A percentile compares a stretch with the other conserved stretches of the same genome.
Conservation (phyloP, 257 asterid genomes). For the Petrea volubilis region DNA sequence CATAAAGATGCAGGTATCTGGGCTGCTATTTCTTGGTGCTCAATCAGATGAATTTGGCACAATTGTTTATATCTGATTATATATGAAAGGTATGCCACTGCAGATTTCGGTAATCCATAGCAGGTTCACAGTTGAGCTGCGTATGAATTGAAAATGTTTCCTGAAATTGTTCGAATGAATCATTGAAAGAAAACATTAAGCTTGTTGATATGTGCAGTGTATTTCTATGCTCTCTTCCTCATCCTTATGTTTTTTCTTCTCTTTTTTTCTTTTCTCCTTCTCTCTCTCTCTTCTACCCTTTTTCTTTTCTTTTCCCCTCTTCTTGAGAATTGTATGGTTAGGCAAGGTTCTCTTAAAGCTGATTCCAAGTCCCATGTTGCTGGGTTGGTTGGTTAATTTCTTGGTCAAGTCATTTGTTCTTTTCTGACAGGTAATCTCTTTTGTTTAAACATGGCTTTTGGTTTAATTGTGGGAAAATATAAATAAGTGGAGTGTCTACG, state of each 20-base stretch:
- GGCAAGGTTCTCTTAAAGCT: slow-evolving; percentile 63
- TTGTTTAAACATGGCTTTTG: slow-evolving; percentile 28
- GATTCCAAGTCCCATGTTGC: slow-evolving; percentile 54
- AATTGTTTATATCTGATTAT: slow-evolving; percentile 46
- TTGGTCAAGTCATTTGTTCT: slow-evolving; percentile 47
- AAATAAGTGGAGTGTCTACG: slow-evolving; percentile 9
- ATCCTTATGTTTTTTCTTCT: slow-evolving; percentile 28
- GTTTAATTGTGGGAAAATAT: background rate
- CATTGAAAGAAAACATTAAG: slow-evolving; percentile 14
- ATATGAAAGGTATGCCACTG: slow-evolving; percentile 53
- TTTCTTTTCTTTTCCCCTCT: slow-evolving; percentile 18
- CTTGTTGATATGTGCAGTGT: slow-evolving; percentile 18
- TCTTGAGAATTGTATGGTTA: slow-evolving; percentile 50
- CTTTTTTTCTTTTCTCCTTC: background rate
- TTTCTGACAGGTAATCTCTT: slow-evolving; percentile 56
- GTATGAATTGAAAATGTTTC: slow-evolving; percentile 20
- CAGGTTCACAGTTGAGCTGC: slow-evolving; percentile 29
- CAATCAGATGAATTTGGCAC: slow-evolving; percentile 54
- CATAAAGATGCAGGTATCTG: slow-evolving; percentile 61
- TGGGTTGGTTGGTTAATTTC: slow-evolving; percentile 54
- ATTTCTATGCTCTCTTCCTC: slow-evolving; percentile 43
- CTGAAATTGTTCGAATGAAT: slow-evolving; percentile 25
- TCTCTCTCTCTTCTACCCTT: background rate
- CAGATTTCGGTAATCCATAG: slow-evolving; percentile 32
- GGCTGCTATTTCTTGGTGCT: slow-evolving; percentile 59